Base-by-base conservation (phyloP, 805 yeast species). In the Wickerhamomyces pijperi region DNA sequence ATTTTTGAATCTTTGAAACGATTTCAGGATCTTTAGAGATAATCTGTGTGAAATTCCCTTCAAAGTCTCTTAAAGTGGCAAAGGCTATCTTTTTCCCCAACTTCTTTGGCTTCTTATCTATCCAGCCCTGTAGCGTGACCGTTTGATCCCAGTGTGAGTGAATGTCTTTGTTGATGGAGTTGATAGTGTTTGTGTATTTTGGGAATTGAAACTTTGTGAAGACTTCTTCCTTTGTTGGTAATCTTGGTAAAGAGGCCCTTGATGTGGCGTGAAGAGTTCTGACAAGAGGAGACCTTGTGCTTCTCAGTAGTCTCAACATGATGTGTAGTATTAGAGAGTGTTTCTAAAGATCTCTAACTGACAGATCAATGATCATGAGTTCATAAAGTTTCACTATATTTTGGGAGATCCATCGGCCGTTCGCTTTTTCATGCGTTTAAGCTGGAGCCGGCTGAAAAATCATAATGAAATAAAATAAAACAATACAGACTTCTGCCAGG, bases 81-180 rank as follows among this genome's bases (percentile, higher is more conserved):
- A 92, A 90, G 1, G 74, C 68, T 36, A 84, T 63, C 11, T 60
- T 60, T 38, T 75, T 76, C 3, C 90, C 78, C 39, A 83, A 63
- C 39, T 76, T 74, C 39, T 80, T 69, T 0, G 95, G 92, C 46
- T 79, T 78, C 18, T 72, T 65, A 50, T 85, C 76, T 15, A 90
- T 70, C 86, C 96, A 92, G 0, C 98, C 97, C 45, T 84, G 75
- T 7, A 90, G 46, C 0, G 70, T 65, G 2, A 81, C 70, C 13
- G 56, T 23, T 3, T 38, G 5, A 11, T 44, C 48, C 34, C 49
- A 38, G n/a, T 32, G 33, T 2, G 35, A 12, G 1, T 25, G 32
- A 1, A 44, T 6, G 8, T 43, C 28, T 0, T 33, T 16, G 13
- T 36, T 31, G 12, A 51, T 44, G 1, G 43, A 21, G 2, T 38